Evolutionary conservation across 495 filamentous ascomycete species (phyloP), one percentile per base, ranked within the genome.

Genomic region (Penicillium angulare): DNA sequence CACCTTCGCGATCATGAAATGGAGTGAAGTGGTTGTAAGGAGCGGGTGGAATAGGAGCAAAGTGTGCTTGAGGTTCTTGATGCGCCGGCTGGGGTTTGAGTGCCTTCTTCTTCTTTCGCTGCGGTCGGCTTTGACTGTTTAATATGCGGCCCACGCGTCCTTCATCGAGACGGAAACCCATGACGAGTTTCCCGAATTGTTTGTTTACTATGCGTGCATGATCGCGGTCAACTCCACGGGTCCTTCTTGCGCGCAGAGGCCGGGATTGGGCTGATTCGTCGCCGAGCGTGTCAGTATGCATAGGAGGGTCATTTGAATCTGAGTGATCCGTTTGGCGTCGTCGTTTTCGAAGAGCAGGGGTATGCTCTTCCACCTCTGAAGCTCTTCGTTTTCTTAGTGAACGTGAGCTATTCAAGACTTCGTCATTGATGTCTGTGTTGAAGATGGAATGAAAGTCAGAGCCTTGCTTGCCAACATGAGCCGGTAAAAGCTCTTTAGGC

Each of bases 381-480:
- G 80, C 74, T 69, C 96, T 96, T 36, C 93, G 83, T 68, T 97
- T 97, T 44, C 92, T 81, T 43, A 97, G 71, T 38, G 89, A 81
- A 44, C 91, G 85, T 3, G 90, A 90, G 36, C 90, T 90, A 66
- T 95, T 89, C 72, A 92, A 79, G 10, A 87, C 79, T 58, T 95
- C 89, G 43, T 90, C 89, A 45, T 87, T 82, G 24, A 90, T 79
- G 27, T 90, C 72, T 27, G 66, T 72, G 55, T 88, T 89, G 67
- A 95, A 95, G 32, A 95, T 83, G 0, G 90, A 92, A 63, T 95
- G 88, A 7, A 89, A 89, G 22, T 84, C 86, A n/a, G 86, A 83
- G 53, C 88, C 86, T 49, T 85, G 75, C 9, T 75, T 60, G 26
- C 86, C 86, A 40, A 83, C 79, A 38, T 87, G 83, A 23, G 87